Evolutionary conservation across 108 stramenopile genomes (phyloP).

Genomic region (Seminavis robusta): DNA sequence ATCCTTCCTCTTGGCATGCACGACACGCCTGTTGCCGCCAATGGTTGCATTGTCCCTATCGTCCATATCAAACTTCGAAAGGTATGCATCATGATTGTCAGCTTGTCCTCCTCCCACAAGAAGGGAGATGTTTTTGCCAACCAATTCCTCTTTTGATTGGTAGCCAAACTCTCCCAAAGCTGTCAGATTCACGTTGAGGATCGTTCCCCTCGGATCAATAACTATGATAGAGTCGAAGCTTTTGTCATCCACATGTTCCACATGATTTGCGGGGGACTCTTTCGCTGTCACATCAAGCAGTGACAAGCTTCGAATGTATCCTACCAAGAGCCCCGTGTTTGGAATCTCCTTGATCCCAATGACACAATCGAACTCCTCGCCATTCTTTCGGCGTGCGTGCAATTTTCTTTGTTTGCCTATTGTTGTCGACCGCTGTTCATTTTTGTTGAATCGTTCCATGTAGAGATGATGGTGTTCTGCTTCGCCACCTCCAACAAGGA

Average conservation of each 20-base stretch:
- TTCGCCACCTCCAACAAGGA: conserved; percentile 16
- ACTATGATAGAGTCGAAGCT: conserved; percentile 3
- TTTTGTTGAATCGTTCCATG: conserved; percentile 17
- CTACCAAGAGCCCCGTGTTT: neutral
- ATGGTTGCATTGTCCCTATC: too few relatives aligned
- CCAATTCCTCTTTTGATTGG: neutral
- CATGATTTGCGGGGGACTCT: too few relatives aligned
- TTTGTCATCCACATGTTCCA: too few relatives aligned
- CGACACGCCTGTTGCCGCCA: too few relatives aligned
- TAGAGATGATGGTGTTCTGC: conserved; percentile 14
- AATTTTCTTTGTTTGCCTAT: neutral
- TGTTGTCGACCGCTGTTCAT: neutral
- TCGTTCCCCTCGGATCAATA: neutral
- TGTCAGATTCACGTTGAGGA: conserved; percentile 4
- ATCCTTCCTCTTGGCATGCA: conserved; percentile 1
- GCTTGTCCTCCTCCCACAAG: neutral
- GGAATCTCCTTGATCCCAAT: neutral
- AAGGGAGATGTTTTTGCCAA: neutral
- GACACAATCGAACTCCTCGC: neutral
- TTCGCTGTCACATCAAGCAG: too few relatives aligned
- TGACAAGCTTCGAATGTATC: conserved; percentile 1
- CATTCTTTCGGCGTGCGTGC: neutral
- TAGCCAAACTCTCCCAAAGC: neutral
- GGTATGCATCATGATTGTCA: conserved; percentile 11
- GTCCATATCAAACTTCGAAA: too few relatives aligned